These are phyloP conservation scores for Debaryomyces tyrocola DNA, from an alignment of 805 yeast species.

Conservation along the genomic window DNA sequence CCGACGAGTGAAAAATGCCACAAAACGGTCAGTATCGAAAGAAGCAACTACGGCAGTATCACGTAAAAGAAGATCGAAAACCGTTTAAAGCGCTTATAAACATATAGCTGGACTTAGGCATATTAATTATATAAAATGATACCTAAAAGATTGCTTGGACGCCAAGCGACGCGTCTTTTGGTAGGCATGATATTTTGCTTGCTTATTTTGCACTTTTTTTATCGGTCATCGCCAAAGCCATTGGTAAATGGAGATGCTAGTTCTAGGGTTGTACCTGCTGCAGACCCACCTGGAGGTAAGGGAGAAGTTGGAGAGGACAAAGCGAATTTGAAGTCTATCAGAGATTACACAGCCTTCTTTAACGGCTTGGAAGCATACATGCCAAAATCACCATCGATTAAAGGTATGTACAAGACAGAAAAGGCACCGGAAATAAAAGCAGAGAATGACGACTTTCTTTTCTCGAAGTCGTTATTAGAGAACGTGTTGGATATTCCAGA, in stretches of 20 bases:
- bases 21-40: neutral
- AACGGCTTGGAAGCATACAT: constrained; percentile 29
- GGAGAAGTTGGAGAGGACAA: neutral
- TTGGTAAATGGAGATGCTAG: too few relatives aligned
- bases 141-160: too few relatives aligned
- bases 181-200: too few relatives aligned
- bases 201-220: too few relatives aligned
- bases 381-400: constrained; percentile 42
- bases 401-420: constrained; percentile 37
- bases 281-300: too few relatives aligned
- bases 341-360: constrained; percentile 33
- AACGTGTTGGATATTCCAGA: constrained; percentile 43
- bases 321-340: constrained; percentile 3
- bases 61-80: neutral
- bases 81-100: neutral
- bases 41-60: neutral
- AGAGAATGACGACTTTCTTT: constrained; percentile 39
- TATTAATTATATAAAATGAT: too few relatives aligned
- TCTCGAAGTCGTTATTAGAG: constrained; percentile 46
- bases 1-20: too few relatives aligned
- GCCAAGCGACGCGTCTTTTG: too few relatives aligned
- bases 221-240: too few relatives aligned
- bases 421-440: constrained; percentile 47
- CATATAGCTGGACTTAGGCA: neutral
- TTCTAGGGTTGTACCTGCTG: too few relatives aligned